phyloP scores from a whole-genome alignment of 176 grass and related monocot genomes.

The Bonia amplexicaulis region DNA sequence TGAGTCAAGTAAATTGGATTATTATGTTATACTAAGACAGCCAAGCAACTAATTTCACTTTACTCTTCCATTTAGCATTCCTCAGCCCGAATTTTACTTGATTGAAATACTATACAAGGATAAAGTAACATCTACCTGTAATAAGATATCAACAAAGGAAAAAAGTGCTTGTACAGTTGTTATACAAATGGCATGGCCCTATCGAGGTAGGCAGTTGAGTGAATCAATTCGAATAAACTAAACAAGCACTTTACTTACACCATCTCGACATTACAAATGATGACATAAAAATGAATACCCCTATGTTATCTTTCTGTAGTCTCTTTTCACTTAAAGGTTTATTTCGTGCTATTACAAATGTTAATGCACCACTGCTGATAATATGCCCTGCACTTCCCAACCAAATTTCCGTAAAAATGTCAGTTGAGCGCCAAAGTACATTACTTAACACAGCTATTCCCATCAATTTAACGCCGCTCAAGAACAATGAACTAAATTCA shows the following conservation, averaged over 20 bases:
- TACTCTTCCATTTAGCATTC: background rate
- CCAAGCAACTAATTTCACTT: background rate
- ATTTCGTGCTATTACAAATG: background rate
- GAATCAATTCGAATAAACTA: background rate
- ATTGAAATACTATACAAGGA: background rate
- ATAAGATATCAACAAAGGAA: background rate
- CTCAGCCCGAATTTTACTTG: background rate
- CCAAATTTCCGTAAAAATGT: background rate
- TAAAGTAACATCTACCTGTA: background rate
- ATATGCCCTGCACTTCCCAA: background rate
- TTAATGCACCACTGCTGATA: background rate
- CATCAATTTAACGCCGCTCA: background rate
- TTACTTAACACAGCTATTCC: background rate
- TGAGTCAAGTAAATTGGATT: slow-evolving; percentile 14
- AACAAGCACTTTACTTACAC: background rate
- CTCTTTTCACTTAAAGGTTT: background rate
- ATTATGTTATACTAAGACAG: background rate
- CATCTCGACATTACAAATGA: background rate
- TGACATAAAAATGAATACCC: background rate
- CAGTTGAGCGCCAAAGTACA: background rate
- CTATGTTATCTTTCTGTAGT: background rate
- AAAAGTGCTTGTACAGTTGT: background rate
- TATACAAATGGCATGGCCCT: background rate
- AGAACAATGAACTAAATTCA: background rate
- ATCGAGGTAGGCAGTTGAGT: background rate